Percentiles rank a stretch among this genome's conserved stretches.
Evolutionary conservation across 192 early-diverging fungal species (phyloP).

Genomic region (Coemansia sp.): DNA sequence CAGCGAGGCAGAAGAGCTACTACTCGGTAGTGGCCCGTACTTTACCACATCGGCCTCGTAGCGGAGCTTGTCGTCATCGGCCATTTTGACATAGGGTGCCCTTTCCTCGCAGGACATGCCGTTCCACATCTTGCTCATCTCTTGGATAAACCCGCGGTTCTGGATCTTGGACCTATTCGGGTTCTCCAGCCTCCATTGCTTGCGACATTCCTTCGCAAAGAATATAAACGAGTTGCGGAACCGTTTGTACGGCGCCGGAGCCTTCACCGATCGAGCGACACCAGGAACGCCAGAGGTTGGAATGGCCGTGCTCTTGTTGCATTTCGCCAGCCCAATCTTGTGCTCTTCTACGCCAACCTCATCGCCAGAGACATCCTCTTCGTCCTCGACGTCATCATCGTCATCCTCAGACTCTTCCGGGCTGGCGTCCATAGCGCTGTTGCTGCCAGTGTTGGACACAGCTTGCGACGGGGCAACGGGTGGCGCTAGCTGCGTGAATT

Average conservation of each 20-base stretch:
- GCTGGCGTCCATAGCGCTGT: constrained; percentile 9
- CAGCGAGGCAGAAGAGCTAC: constrained; percentile 2
- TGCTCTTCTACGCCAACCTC: constrained; percentile 8
- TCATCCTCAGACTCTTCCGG: constrained; percentile 16
- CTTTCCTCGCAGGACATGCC: constrained; percentile 39
- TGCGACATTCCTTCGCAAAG: constrained; percentile 55
- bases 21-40: constrained; percentile 38
- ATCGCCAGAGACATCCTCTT: constrained; percentile 15
- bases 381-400: constrained; percentile 24
- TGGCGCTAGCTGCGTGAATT: background rate
- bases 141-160: constrained; percentile 54
- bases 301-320: constrained; percentile 8
- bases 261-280: constrained; percentile 5
- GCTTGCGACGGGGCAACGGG: background rate
- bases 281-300: background rate
- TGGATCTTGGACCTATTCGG: constrained; percentile 46
- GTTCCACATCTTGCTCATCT: constrained; percentile 56
- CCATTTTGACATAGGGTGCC: constrained; percentile 47
- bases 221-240: constrained; percentile 59
- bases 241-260: constrained; percentile 43
- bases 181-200: constrained; percentile 38
- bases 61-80: constrained; percentile 50
- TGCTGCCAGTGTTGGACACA: background rate
- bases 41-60: constrained; percentile 53
- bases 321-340: background rate